Evolutionary conservation across 1,139 yeast genomes (phyloP), one percentile per base, ranked within the genome.

Genomic region (Taiozyma onychis): DNA sequence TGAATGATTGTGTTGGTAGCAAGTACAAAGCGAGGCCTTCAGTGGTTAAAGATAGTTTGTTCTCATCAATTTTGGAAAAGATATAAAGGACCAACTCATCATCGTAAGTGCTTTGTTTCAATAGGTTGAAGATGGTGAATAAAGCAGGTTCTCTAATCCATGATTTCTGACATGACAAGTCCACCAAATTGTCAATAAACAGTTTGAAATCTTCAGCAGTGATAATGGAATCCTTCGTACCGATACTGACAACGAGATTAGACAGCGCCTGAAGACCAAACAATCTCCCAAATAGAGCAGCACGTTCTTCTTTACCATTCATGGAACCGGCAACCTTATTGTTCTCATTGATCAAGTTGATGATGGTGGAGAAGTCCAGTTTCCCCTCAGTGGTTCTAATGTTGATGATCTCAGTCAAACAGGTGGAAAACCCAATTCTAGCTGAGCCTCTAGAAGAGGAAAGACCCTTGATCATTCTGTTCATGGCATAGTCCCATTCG

Each of bases 71-170:
- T 48, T 57, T 49, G 3, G 30, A 16, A 41, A 61, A 55, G 10
- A 57, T 44, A 30, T 56, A 52, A 26, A 45, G 3, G 2, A 52
- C 28, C 18, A 51, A 27, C 3, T 54, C 54, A 6, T 47, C 49
- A 10, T 58, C 53, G 26, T 64, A 55, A 3, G 54, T 53, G 14
- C 74, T 57, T 41, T 66, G 61, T 27, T 64, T 59, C 8, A 80
- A 54, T 11, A 85, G 74, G 49, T 80, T 83, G 57, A 79, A 80
- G 47, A 91, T 71, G 1, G 95, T 84, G 62, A 76, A 87, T 57
- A 88, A 74, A 43, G 90, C 77, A 6, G 95, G 81, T 67, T 91
- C 97, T 53, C 96, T 73, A 44, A 91, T 77, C 98, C 98, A 91
- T 3, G 89, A 78, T 66, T 91, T 91, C 34, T 71, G 60, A 28